A percentile compares a stretch with the other conserved stretches of the same genome.
phyloP scores from a whole-genome alignment of 257 asterid genomes.

The Solanum dulcamara region DNA sequence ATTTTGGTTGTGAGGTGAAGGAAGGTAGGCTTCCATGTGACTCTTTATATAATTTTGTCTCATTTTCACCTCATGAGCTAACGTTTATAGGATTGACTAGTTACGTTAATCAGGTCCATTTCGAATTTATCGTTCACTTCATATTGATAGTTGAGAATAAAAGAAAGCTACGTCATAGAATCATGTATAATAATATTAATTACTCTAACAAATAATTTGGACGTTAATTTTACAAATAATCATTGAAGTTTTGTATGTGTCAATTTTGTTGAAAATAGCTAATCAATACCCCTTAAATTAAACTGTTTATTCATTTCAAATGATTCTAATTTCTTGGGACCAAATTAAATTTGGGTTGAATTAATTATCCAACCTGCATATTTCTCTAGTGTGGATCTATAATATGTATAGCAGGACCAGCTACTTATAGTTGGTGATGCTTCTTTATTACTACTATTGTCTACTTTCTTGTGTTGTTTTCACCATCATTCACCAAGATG shows the following conservation, averaged over 20 bases:
- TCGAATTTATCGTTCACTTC: not conserved
- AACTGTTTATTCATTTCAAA: not conserved
- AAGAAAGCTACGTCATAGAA: no score
- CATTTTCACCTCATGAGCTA: not conserved
- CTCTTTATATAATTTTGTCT: not conserved
- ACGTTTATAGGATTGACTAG: not conserved
- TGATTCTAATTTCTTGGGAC: not conserved
- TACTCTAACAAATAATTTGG: no score
- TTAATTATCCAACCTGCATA: not conserved
- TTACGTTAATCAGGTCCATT: not conserved
- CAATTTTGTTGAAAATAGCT: not conserved
- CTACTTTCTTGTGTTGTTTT: not conserved
- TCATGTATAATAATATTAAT: no score
- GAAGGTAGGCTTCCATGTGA: no score
- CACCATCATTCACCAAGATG: not conserved
- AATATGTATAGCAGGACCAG: not conserved
- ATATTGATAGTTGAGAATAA: no score
- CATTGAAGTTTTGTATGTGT: no score
- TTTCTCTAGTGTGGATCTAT: not conserved
- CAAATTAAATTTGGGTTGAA: not conserved
- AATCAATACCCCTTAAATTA: not conserved
- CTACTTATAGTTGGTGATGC: not conserved
- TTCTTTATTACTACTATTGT: not conserved
- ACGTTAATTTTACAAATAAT: no score
- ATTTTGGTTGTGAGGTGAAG: no score